Base-by-base conservation (phyloP, 2,329 filamentous ascomycete species). In the Endoconidiophora polonica region DNA sequence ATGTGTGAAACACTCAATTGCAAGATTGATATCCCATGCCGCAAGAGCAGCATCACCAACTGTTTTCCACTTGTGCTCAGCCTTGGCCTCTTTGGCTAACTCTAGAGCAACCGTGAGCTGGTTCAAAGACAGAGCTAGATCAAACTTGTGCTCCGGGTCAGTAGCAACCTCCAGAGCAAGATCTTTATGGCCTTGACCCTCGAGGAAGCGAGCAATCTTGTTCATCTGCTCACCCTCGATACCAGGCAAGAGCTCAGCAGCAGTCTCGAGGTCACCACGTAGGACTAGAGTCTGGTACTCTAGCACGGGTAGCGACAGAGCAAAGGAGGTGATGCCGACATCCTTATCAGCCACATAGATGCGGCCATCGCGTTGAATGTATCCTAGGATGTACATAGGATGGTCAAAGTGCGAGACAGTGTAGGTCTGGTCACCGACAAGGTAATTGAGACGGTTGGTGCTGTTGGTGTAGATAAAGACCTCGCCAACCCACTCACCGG, bases 401-500 rank as follows among this genome's bases (percentile, higher is more conserved):
- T 88, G 82, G 66, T 98, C 91, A 60, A 95, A 96, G 67, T 96
- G 90, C 10, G 88, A 91, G 56, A 98, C 84, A 3, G 90, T 95
- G 72, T 96, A 95, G 12, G 87, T 94, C 68, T 96, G 88, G 66
- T 96, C 91, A 56, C 91, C 91, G 12, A 98, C 90, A 20, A 98
- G 78, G 68, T 96, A 96, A 71, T 96, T 96, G 54, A 98, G 73
- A 55, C 91, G 84, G 72, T 96, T 95, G 7, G 88, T 94, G 64
- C 76, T 84, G 72, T 94, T 96, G 50, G 91, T 95, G 74, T 96
- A 98, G 63, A 96, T 88, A 73, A 98, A 94, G 70, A 90, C 94
- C 68, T 98, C 91, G 55, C 91, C 91, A 52, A 98, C 85, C 91
- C 91, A 98, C 68, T 94, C 85, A 58, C 90, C 91, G 18, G 90